phyloP scores from a whole-genome alignment of 768 basidiomycete genomes.

The Phanerochaete sordida region DNA sequence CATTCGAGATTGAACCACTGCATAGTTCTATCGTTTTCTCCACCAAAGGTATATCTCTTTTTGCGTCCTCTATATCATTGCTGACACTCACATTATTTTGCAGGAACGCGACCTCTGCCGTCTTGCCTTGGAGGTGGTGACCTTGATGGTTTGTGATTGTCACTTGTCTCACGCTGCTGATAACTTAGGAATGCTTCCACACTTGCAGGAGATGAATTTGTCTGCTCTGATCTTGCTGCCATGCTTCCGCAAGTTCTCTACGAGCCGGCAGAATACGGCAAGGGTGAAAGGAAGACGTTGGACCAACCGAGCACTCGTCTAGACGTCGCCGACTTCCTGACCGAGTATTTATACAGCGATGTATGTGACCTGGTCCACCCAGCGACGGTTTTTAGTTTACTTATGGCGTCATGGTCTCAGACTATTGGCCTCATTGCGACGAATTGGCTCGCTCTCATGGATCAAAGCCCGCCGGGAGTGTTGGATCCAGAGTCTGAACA shows the following conservation, averaged over 20 bases:
- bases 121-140: slow-evolving; percentile 69
- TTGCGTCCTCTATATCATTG: not conserved
- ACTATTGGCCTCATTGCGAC: slow-evolving; percentile 55
- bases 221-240: slow-evolving; percentile 3
- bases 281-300: slow-evolving; percentile 41
- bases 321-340: slow-evolving; percentile 63
- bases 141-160: slow-evolving; percentile 66
- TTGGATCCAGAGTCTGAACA: slow-evolving; percentile 44
- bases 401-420: slow-evolving; percentile 20
- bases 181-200: slow-evolving; percentile 37
- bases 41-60: slow-evolving; percentile 38
- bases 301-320: slow-evolving; percentile 45
- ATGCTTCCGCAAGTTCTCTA: slow-evolving; percentile 22
- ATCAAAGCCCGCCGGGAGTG: slow-evolving; percentile 41
- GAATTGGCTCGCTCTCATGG: slow-evolving; percentile 59
- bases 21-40: slow-evolving; percentile 68
- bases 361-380: not conserved
- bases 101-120: slow-evolving; percentile 57
- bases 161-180: too few species aligned
- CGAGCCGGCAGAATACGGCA: slow-evolving; percentile 43
- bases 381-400: not conserved
- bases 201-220: slow-evolving; percentile 12
- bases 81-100: not conserved
- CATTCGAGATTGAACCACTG: slow-evolving; percentile 48
- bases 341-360: slow-evolving; percentile 62